A percentile compares a stretch with the other conserved stretches of the same genome.
phyloP scores from a whole-genome alignment of 345 rosid species.

The Noccaea bulbosa region DNA sequence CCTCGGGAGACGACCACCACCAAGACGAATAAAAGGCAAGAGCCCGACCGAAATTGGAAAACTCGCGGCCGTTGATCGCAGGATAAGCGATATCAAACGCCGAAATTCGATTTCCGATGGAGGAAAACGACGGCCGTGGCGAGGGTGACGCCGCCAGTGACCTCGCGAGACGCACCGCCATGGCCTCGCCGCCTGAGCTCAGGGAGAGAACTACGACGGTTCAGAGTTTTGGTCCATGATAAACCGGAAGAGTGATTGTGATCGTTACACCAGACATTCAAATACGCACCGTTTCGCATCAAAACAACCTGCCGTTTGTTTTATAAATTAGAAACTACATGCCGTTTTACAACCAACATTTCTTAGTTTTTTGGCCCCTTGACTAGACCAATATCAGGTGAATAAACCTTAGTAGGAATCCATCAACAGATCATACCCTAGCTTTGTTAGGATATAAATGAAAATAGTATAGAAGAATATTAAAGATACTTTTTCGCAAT shows the following conservation, averaged over 20 bases:
- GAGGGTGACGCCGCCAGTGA: conserved; percentile 38
- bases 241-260: not conserved
- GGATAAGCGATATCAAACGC: conserved; percentile 23
- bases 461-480: no score
- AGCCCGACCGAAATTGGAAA: conserved; percentile 40
- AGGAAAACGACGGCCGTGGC: conserved; percentile 4
- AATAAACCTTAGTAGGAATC: no score
- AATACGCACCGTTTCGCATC: conserved; percentile 5
- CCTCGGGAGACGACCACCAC: conserved; percentile 39
- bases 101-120: conserved; percentile 13
- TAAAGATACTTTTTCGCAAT: no score
- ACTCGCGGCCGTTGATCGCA: conserved; percentile 19
- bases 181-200: conserved; percentile 29
- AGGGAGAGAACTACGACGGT: conserved; percentile 22
- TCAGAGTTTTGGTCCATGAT: conserved; percentile 3
- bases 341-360: not conserved
- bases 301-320: conserved; percentile 24
- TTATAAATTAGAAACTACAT: not conserved
- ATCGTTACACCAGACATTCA: not conserved
- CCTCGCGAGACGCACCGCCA: conserved; percentile 48
- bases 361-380: no score
- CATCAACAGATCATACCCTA: no score
- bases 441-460: no score
- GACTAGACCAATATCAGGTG: no score
- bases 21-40: conserved; percentile 50